A percentile compares a stretch with the other conserved stretches of the same genome.
These are phyloP conservation scores for Pulveroboletus sp. DNA, from an alignment of 768 basidiomycete species.

Conservation along the genomic window DNA sequence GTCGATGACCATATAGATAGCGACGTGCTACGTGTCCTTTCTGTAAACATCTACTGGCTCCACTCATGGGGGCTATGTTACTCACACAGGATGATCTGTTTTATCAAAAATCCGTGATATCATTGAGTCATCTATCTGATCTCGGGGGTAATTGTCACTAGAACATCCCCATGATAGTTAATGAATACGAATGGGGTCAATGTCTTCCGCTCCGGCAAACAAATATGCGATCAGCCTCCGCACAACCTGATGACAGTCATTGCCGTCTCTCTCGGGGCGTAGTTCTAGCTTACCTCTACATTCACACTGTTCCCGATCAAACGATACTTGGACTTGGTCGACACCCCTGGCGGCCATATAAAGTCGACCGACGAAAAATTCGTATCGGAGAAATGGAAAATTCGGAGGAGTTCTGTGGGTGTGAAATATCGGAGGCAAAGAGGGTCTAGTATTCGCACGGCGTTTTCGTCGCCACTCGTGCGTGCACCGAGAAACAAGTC, in stretches of 20 bases:
- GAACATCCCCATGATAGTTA: too few species aligned
- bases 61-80: too few species aligned
- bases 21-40: too few species aligned
- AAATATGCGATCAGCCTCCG: conserved; percentile 57
- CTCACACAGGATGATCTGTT: too few species aligned
- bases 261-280: not conserved
- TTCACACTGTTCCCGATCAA: conserved; percentile 84
- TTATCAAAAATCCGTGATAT: too few species aligned
- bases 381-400: conserved; percentile 51
- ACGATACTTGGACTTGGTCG: conserved; percentile 66
- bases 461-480: conserved; percentile 34
- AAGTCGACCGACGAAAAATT: not conserved
- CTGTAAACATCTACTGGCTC: too few species aligned
- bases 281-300: conserved; percentile 45
- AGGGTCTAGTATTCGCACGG: conserved; percentile 51
- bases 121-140: too few species aligned
- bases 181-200: not conserved
- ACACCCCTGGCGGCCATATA: conserved; percentile 57
- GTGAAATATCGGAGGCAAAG: conserved; percentile 73
- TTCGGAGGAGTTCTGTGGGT: conserved; percentile 62
- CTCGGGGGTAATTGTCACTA: too few species aligned
- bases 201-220: conserved; percentile 23
- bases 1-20: too few species aligned
- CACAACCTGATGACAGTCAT: conserved; percentile 34
- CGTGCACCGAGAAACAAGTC: conserved; percentile 49